Percentiles rank a stretch among this genome's conserved stretches.
These are phyloP conservation scores for Monilinia aucupariae DNA, from an alignment of 2,329 filamentous ascomycete species.

Conservation along the genomic window DNA sequence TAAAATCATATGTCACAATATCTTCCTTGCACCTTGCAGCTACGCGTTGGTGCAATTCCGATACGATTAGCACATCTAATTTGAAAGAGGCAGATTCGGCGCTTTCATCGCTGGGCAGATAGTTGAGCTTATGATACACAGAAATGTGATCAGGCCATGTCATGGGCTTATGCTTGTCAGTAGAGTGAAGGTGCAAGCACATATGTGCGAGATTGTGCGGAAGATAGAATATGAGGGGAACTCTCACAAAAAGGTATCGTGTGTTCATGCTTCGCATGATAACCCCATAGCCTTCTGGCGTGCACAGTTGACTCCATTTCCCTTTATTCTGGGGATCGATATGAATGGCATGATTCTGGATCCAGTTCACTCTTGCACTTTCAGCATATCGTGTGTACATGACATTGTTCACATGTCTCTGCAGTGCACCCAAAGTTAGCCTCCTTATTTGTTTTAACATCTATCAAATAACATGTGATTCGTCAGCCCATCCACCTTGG, in stretches of 20 bases:
- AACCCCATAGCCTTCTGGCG: slow-evolving; percentile 60
- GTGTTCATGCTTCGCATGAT: slow-evolving; percentile 76
- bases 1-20: slow-evolving; percentile 73
- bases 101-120: slow-evolving; percentile 12
- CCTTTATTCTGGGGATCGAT: slow-evolving; percentile 55
- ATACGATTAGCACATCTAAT: slow-evolving; percentile 61
- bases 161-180: slow-evolving; percentile 53
- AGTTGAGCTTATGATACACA: slow-evolving; percentile 71
- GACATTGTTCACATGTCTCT: slow-evolving; percentile 82
- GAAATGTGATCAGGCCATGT: slow-evolving; percentile 76
- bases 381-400: slow-evolving; percentile 81
- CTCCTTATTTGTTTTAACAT: neutral
- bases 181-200: neutral
- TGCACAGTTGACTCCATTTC: slow-evolving; percentile 66
- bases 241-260: slow-evolving; percentile 79
- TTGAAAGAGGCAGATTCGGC: slow-evolving; percentile 46
- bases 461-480: neutral
- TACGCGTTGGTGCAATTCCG: slow-evolving; percentile 65
- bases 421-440: neutral
- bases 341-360: slow-evolving; percentile 59
- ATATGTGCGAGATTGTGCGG: neutral
- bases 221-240: slow-evolving; percentile 1
- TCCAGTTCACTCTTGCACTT: slow-evolving; percentile 73
- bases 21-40: slow-evolving; percentile 74
- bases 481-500: neutral